phyloP scores from a whole-genome alignment of 495 filamentous ascomycete species.

The Lepraria neglecta region DNA sequence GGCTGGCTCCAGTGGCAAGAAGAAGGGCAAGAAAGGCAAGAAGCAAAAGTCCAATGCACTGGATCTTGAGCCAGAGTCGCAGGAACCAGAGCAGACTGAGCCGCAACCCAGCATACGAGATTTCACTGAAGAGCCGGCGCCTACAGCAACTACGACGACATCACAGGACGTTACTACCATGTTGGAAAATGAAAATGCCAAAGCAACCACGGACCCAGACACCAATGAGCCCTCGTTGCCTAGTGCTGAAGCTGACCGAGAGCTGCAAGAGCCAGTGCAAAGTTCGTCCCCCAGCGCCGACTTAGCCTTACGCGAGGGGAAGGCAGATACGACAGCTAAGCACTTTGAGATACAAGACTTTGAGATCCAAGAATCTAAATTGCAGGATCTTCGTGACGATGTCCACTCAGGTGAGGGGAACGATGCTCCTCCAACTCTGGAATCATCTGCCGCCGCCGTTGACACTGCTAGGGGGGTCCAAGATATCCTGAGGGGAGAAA shows the following conservation, averaged over 20 bases:
- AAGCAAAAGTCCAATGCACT: not conserved
- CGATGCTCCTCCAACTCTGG: not conserved
- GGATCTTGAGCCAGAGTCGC: not conserved
- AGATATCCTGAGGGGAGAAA: not conserved
- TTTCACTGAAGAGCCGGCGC: not conserved
- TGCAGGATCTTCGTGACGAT: too few relatives aligned
- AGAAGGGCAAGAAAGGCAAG: constrained; percentile 25
- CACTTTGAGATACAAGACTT: not conserved
- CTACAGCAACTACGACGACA: constrained; percentile 1
- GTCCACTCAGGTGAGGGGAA: not conserved
- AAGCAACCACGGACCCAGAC: constrained; percentile 25
- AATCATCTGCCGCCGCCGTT: not conserved
- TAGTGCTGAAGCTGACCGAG: constrained; percentile 23
- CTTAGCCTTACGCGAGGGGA: not conserved
- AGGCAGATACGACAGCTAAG: not conserved
- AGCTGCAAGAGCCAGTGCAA: constrained; percentile 15
- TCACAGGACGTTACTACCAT: constrained; percentile 8
- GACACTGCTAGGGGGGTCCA: not conserved
- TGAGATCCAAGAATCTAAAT: not conserved
- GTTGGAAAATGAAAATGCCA: not conserved
- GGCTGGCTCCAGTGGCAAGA: constrained; percentile 29
- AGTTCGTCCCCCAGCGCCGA: not conserved
- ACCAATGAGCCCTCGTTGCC: constrained; percentile 15
- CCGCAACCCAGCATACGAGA: not conserved
- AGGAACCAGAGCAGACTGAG: constrained; percentile 1